A percentile compares a stretch with the other conserved stretches of the same genome.
Conservation (phyloP, 2,329 filamentous ascomycete genomes). For the Diaporthe humulicola region DNA sequence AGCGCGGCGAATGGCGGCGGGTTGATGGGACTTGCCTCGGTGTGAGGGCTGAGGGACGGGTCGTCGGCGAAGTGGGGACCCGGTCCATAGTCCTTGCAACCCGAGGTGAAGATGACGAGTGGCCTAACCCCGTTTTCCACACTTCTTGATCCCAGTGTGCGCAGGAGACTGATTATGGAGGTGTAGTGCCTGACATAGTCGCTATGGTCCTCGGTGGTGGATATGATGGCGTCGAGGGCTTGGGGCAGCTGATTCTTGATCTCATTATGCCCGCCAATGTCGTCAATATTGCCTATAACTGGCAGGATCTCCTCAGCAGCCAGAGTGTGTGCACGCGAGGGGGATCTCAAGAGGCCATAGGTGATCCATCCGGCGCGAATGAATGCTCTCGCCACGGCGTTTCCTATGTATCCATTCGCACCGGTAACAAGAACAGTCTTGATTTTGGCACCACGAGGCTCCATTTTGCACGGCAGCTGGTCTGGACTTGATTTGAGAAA, state of each 20-base stretch:
- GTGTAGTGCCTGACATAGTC: slow-evolving; percentile 57
- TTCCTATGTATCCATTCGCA: slow-evolving; percentile 63
- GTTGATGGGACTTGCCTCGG: slow-evolving; percentile 56
- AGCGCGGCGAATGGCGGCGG: slow-evolving; percentile 45
- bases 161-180: slow-evolving; percentile 52
- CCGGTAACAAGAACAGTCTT: slow-evolving; percentile 60
- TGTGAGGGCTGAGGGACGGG: slow-evolving; percentile 54
- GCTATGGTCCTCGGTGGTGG: slow-evolving; percentile 55
- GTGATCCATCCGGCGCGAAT: slow-evolving; percentile 58
- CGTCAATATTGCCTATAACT: slow-evolving; percentile 54
- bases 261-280: slow-evolving; percentile 47
- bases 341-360: slow-evolving; percentile 58
- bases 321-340: slow-evolving; percentile 48
- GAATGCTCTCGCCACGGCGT: slow-evolving; percentile 59
- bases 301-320: slow-evolving; percentile 54
- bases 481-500: not conserved
- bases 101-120: slow-evolving; percentile 60
- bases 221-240: slow-evolving; percentile 58
- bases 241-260: slow-evolving; percentile 46
- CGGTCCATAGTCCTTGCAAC: slow-evolving; percentile 64
- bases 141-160: slow-evolving; percentile 49
- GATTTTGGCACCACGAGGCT: not conserved
- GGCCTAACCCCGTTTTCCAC: slow-evolving; percentile 51
- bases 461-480: not conserved
- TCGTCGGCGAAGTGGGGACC: slow-evolving; percentile 51